A percentile compares a stretch with the other conserved stretches of the same genome.
Conservation (phyloP, 441 rosid species). For the Syzygium syzygioides region DNA sequence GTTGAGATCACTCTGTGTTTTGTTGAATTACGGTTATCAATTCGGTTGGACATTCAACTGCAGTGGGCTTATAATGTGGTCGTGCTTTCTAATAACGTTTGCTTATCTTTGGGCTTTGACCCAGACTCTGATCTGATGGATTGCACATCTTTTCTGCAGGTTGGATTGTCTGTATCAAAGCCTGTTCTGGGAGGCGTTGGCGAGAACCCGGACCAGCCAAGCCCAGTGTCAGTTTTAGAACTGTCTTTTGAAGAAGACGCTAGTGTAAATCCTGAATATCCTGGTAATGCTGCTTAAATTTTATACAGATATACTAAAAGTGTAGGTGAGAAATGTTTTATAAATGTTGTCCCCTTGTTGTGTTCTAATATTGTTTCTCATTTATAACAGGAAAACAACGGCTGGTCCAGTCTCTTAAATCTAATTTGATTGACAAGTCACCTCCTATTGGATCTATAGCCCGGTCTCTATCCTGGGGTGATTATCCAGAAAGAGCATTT, state of each 20-base stretch:
- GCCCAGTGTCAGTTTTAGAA: slow-evolving; percentile 92
- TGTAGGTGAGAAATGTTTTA: background rate
- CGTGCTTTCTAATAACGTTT: background rate
- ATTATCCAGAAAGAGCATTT: slow-evolving; percentile 38
- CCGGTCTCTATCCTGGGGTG: slow-evolving; percentile 69
- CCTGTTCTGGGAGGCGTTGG: slow-evolving; percentile 26
- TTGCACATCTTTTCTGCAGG: slow-evolving; percentile 32
- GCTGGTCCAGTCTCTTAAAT: slow-evolving; percentile 19
- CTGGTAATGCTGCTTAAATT: slow-evolving; percentile 32
- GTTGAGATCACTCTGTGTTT: background rate
- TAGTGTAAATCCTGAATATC: slow-evolving; percentile 29
- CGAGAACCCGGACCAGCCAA: slow-evolving; percentile 87
- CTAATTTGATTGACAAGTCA: slow-evolving; percentile 78
- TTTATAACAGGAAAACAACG: slow-evolving; percentile 34
- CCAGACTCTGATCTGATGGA: background rate
- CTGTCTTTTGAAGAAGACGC: slow-evolving; percentile 71
- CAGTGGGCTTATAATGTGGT: background rate
- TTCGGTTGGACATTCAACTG: background rate
- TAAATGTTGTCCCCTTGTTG: background rate
- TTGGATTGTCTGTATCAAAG: slow-evolving; percentile 40
- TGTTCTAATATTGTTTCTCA: background rate
- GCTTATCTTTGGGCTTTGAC: background rate
- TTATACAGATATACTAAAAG: background rate
- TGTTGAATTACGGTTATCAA: background rate
- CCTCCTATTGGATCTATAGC: slow-evolving; percentile 85